Evolutionary conservation across 495 filamentous ascomycete genomes (phyloP), one percentile per base, ranked within the genome.

Genomic region (Cetradonia linearis): DNA sequence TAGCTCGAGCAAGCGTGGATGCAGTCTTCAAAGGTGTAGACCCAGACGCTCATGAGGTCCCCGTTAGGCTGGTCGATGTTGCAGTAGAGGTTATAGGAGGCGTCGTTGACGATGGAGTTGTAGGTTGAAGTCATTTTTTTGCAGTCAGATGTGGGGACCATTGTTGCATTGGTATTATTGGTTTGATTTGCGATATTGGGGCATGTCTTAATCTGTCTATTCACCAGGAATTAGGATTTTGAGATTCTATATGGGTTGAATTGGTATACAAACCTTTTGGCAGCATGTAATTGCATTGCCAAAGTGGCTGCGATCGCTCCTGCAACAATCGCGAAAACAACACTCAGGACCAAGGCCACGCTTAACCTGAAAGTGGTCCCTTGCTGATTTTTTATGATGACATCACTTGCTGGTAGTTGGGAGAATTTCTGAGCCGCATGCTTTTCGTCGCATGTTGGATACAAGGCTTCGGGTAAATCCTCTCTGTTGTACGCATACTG

Each of bases 1-100:
- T 36, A 54, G 31, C 31, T 54, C 18, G 50, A n/a, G 50, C 50
- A 54, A 16, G 30, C 50, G 5, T 31, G 50, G n/a, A 54, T 54
- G 20, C 50, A 36, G 31, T 54, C 50, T 54, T 54, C 30, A n/a
- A 54, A 54, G 0, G 50, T 36, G 31, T 54, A 54, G 16, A 54
- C 50, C 30, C 16, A 54, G 2, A 54, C 13, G 31, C 9, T 54
- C 18, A 33, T 20, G 30, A 54, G 18, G 11, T 54, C 50, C 16
- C 18, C 3, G 50, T 54, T 34, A 30, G 50, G 50, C 34, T 34
- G 31, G n/a, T 34, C 9, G 7, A 30, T n/a, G 18, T 54, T 54
- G 50, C 50, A 54, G 50, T 31, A 34, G 18, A 54, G 50, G 30
- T 54, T 34, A 8, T 34, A 54, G 50, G 30, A 34, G 9, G 16